Conservation (phyloP, 768 basidiomycete species). For the Leccinum pellstonianum region DNA sequence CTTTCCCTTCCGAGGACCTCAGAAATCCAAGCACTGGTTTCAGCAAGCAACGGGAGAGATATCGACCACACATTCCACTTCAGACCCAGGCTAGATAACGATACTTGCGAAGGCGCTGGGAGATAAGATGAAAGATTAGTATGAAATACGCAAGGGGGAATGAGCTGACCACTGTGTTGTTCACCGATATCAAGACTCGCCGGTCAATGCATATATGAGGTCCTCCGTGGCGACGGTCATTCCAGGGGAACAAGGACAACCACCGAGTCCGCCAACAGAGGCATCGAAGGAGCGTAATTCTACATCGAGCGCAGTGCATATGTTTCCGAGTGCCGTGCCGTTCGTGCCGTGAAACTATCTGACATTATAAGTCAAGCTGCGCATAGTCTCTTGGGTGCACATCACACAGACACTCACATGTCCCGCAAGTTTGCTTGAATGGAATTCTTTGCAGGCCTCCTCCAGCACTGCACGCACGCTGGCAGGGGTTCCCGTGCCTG, state of each 20-base stretch:
- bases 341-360: conserved; percentile 86
- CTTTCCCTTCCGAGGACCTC: conserved; percentile 62
- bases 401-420: too few species aligned
- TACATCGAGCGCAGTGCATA: conserved; percentile 63
- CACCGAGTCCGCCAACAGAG: conserved; percentile 86
- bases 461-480: too few species aligned
- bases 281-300: conserved; percentile 83
- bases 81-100: too few species aligned
- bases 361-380: too few species aligned
- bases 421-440: too few species aligned
- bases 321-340: conserved; percentile 78
- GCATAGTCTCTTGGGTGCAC: too few species aligned
- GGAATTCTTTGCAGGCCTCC: too few species aligned
- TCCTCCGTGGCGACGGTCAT: conserved; percentile 49
- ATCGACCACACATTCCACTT: conserved; percentile 34
- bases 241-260: conserved; percentile 86
- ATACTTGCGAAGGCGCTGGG: too few species aligned
- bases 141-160: too few species aligned
- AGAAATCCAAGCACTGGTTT: conserved; percentile 83
- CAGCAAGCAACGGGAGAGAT: conserved; percentile 64
- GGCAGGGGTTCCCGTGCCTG: too few species aligned
- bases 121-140: conserved; percentile 13
- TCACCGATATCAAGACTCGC: conserved; percentile 39
- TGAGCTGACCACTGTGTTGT: too few species aligned
- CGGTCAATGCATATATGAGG: conserved; percentile 75